These are phyloP conservation scores for Eucalyptus marginata DNA, from an alignment of 345 rosid species.

Conservation along the genomic window DNA sequence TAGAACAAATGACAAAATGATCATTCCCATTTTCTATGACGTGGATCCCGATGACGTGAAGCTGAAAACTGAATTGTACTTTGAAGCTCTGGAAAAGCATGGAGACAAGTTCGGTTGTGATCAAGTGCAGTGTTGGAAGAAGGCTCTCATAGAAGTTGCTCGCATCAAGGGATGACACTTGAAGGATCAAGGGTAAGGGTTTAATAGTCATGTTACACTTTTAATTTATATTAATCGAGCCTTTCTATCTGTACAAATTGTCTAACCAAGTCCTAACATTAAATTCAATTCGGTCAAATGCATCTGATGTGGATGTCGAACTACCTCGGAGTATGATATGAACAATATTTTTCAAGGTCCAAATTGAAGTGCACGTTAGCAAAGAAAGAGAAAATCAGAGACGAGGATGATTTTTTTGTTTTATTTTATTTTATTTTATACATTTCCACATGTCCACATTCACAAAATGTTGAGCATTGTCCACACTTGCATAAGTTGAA, in stretches of 20 bases:
- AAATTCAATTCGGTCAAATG: neutral
- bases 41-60: neutral
- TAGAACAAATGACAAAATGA: neutral
- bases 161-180: neutral
- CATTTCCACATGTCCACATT: neutral
- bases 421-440: too few relatives aligned
- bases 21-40: neutral
- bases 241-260: neutral
- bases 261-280: neutral
- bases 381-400: neutral
- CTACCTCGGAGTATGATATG: neutral
- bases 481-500: neutral
- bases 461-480: neutral
- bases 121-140: neutral
- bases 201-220: neutral
- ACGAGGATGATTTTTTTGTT: neutral
- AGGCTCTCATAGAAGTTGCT: neutral
- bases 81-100: neutral
- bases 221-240: neutral
- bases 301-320: neutral
- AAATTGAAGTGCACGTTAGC: neutral
- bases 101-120: neutral
- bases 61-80: neutral
- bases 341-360: neutral
- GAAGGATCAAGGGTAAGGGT: neutral